Evolutionary conservation across 2,329 filamentous ascomycete genomes (phyloP).

Genomic region (Magnaporthiopsis incrustans): DNA sequence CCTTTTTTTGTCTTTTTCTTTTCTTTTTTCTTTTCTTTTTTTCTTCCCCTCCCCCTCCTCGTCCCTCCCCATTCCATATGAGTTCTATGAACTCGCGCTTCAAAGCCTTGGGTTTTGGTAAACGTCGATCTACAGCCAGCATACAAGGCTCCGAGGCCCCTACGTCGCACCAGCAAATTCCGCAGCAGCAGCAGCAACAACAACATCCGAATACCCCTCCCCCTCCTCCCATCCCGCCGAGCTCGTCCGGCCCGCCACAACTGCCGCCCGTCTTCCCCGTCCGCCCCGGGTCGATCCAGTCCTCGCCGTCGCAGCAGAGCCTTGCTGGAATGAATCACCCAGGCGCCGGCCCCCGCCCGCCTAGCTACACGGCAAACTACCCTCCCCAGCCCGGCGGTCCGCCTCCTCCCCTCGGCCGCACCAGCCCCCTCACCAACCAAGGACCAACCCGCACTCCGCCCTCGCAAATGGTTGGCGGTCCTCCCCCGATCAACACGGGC

Average conservation of each 20-base stretch:
- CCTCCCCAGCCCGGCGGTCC: slow-evolving; percentile 29
- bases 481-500: slow-evolving; percentile 60
- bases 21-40: no score
- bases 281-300: slow-evolving; percentile 34
- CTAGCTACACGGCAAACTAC: slow-evolving; percentile 55
- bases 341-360: slow-evolving; percentile 46
- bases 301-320: slow-evolving; percentile 38
- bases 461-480: slow-evolving; percentile 54
- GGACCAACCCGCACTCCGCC: slow-evolving; percentile 47
- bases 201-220: slow-evolving; percentile 24
- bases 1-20: slow-evolving; percentile 13
- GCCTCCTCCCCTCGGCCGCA: slow-evolving; percentile 40
- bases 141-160: slow-evolving; percentile 39
- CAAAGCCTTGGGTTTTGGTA: slow-evolving; percentile 74
- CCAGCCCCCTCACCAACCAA: slow-evolving; percentile 37
- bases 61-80: slow-evolving; percentile 41
- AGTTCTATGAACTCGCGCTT: slow-evolving; percentile 74
- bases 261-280: slow-evolving; percentile 18
- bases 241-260: slow-evolving; percentile 4
- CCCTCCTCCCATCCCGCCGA: slow-evolving; percentile 23
- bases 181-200: slow-evolving; percentile 11
- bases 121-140: slow-evolving; percentile 63
- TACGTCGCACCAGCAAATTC: slow-evolving; percentile 15
- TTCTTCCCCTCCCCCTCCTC: not conserved
- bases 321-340: slow-evolving; percentile 54